Base-by-base conservation (phyloP, 139 green algal genomes). In the Micractinium sp. region DNA sequence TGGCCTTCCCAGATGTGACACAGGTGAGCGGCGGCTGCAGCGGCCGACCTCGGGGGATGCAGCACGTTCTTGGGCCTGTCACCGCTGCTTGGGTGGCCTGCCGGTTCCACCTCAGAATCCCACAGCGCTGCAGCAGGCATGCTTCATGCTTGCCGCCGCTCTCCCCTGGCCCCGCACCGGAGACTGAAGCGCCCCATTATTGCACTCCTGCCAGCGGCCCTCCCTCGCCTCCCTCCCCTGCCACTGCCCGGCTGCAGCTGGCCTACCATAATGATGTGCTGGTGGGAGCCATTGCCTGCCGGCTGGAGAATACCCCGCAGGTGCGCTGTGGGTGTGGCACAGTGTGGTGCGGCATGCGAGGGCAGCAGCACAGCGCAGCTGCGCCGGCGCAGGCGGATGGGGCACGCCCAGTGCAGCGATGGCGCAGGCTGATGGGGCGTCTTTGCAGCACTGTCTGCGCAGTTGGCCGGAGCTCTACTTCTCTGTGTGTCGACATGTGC, bases 281-380 rank as follows among this genome's bases (percentile, higher is more conserved):
- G 47, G 92, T 97, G 18, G 95, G 95, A 31, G 94, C 92, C 36
- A 95, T 97, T 23, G 96, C 93, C 9, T 97, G 95, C 88, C 91
- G 95, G 23, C 76, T 97, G 31, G 95, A 97, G 88, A 87, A 88
- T 16, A 91, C 93, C 25, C 27, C 85, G 22, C 82, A 88, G 86
- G 90, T 91, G 81, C 1, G 90, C 2, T 12, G 31, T 9, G 16
- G 53, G 47, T 15, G 18, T 16, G 73, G 16, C n/a, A 35, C 19
- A 1, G 33, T 13, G 33, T 81, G 19, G 7, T 81, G 33, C 35
- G 12, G 41, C 20, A 18, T 67, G 39, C 41, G 2, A 31, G 25
- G 33, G 25, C 18, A 22, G 29, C 15, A 36, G 25, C n/a, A 73
- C 23, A 73, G 47, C 47, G 47, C 47, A 56, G 47, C 47, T 29